Percentiles rank a stretch among this genome's conserved stretches.
Evolutionary conservation across 768 basidiomycete genomes (phyloP).

Genomic region (Leccinum obscurum): DNA sequence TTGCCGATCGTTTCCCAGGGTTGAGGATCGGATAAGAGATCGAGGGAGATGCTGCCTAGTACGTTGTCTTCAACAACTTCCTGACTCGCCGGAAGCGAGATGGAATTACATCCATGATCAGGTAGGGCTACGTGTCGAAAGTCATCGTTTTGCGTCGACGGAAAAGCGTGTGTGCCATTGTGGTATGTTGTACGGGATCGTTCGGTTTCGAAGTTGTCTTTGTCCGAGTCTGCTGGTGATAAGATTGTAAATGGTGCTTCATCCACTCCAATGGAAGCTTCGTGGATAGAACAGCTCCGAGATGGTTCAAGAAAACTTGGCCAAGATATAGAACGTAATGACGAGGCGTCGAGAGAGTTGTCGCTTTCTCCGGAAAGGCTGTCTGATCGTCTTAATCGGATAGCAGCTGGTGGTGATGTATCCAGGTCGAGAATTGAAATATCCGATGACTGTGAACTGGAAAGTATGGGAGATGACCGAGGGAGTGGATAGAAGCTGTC

Average conservation of each 20-base stretch:
- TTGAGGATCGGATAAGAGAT: slow-evolving; percentile 33
- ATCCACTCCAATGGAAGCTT: background rate
- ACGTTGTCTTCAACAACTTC: background rate
- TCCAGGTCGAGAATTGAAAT: slow-evolving; percentile 24
- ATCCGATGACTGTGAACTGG: slow-evolving; percentile 16
- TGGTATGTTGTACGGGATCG: background rate
- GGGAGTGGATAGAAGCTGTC: slow-evolving; percentile 11
- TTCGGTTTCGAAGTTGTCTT: background rate
- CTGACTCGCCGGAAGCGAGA: background rate
- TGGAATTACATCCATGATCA: background rate
- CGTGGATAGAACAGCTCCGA: background rate
- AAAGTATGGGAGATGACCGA: slow-evolving; percentile 25
- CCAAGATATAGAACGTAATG: background rate
- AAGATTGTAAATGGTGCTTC: slow-evolving; percentile 1
- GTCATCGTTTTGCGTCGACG: background rate
- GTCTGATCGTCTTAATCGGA: slow-evolving; percentile 1
- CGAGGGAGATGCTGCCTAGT: slow-evolving; percentile 13
- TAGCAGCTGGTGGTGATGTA: slow-evolving; percentile 20
- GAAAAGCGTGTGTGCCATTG: background rate
- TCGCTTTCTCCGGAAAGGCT: background rate
- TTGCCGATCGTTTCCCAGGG: slow-evolving; percentile 34
- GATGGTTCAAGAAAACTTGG: slow-evolving; percentile 2
- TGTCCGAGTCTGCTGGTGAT: background rate
- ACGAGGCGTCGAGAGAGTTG: background rate
- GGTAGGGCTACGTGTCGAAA: background rate